Base-by-base conservation (phyloP, 2,329 filamentous ascomycete species). In the Colletotrichum godetiae region DNA sequence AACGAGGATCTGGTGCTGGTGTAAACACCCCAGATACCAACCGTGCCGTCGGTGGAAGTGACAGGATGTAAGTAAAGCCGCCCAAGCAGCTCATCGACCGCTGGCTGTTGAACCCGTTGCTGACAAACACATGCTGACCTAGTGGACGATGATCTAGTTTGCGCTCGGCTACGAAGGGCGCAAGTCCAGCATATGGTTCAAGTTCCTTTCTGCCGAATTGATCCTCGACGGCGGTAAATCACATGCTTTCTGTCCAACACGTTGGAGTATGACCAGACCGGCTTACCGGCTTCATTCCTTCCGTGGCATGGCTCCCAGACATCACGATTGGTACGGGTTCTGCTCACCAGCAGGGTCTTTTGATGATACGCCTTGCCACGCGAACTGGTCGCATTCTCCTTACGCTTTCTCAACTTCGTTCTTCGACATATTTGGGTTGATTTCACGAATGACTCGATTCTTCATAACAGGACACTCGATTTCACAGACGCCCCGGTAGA, bases 51-150 rank as follows among this genome's bases (percentile, higher is more conserved):
- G 92, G 92, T 84, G 92, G 92, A 86, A 94, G 92, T 89, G 93
- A 95, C 88, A 93, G 95, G 94, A 97, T 98, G 95, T 98, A 94
- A 98, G 95, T 97, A 87, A 89, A 42, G 1, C 88, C 92, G 90
- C 92, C 31, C 35, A 57, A 63, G 64, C 63, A 55, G 27, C 42
- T 49, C 42, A 49, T 42, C 37, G 84, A 90, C 92, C 90, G 91
- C 92, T 94, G 89, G 90, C 90, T 91, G 88, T 91, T 93, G 89
- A 88, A 87, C 88, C 42, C 86, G 87, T 84, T 90, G 89, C 90
- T 92, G 91, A 92, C 90, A 69, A 90, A 89, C 89, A 88, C 79
- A 90, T 91, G 92, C 92, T 94, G 92, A 94, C 92, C 91, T 92
- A 94, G 92, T 93, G 90, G 92, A 89, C 92, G 92, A 89, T 93